Evolutionary conservation across 768 basidiomycete genomes (phyloP).

Genomic region (Coprinellus aureogranulatus): DNA sequence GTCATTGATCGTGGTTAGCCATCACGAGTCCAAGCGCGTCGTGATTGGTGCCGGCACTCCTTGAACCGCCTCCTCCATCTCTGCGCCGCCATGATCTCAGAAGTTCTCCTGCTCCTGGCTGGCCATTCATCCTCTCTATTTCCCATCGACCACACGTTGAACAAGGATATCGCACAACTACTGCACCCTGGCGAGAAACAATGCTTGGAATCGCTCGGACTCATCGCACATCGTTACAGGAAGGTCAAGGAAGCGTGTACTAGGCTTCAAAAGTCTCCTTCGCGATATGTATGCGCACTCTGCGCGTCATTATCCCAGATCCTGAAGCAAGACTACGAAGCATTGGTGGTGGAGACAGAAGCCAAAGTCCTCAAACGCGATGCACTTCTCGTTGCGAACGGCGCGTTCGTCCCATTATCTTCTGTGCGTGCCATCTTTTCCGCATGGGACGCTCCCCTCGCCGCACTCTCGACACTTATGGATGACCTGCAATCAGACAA

Average conservation of each 20-base stretch:
- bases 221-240: constrained; percentile 72
- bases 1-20: neutral
- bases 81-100: constrained; percentile 68
- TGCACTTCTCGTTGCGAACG: constrained; percentile 70
- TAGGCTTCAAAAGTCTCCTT: constrained; percentile 52
- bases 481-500: constrained; percentile 55
- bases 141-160: constrained; percentile 52
- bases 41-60: neutral
- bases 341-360: constrained; percentile 76
- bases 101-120: constrained; percentile 80
- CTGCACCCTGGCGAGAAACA: constrained; percentile 89
- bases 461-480: constrained; percentile 64
- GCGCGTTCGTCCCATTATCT: constrained; percentile 83
- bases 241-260: constrained; percentile 61
- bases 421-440: constrained; percentile 80
- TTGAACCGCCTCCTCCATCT: neutral
- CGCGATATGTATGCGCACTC: constrained; percentile 78
- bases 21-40: constrained; percentile 7
- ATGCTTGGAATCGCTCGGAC: constrained; percentile 75
- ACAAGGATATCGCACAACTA: constrained; percentile 63
- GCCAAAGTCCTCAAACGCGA: constrained; percentile 75
- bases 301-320: constrained; percentile 72
- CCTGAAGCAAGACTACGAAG: constrained; percentile 77
- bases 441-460: constrained; percentile 85
- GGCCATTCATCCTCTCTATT: constrained; percentile 89